Percentiles rank a stretch among this genome's conserved stretches.
Evolutionary conservation across 441 rosid genomes (phyloP).

Genomic region (Bruguiera hainesii): DNA sequence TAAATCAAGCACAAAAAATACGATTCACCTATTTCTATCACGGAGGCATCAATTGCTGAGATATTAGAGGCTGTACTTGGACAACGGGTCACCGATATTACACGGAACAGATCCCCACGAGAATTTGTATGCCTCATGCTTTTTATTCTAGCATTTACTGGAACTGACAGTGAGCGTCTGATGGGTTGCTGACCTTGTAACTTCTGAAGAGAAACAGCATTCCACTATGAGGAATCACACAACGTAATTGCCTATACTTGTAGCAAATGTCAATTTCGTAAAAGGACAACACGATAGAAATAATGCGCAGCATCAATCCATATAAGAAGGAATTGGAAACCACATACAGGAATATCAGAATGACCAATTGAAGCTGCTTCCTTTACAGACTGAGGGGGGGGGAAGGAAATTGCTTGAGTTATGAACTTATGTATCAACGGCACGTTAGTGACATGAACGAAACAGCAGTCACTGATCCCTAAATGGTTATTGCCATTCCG

Average conservation of each 20-base stretch:
- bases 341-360: slow-evolving; percentile 32
- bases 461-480: no score
- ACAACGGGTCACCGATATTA: slow-evolving; percentile 38
- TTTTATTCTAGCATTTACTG: slow-evolving; percentile 37
- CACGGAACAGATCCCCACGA: slow-evolving; percentile 42
- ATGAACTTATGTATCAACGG: no score
- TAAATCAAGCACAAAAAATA: not conserved
- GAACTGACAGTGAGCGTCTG: slow-evolving; percentile 52
- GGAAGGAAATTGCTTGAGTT: no score
- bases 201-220: slow-evolving; percentile 27
- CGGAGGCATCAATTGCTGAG: slow-evolving; percentile 20
- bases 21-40: slow-evolving; percentile 27
- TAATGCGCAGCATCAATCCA: not conserved
- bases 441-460: no score
- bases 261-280: no score
- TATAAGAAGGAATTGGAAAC: not conserved
- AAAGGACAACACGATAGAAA: not conserved
- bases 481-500: no score
- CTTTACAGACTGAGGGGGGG: slow-evolving; percentile 51
- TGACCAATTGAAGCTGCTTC: slow-evolving; percentile 35
- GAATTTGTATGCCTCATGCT: slow-evolving; percentile 44
- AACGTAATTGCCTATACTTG: not conserved
- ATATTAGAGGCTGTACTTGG: slow-evolving; percentile 23
- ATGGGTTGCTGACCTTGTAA: slow-evolving; percentile 34
- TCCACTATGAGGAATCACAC: not conserved